Conservation (phyloP, 805 yeast genomes). For the Starmerella riodocensis region DNA sequence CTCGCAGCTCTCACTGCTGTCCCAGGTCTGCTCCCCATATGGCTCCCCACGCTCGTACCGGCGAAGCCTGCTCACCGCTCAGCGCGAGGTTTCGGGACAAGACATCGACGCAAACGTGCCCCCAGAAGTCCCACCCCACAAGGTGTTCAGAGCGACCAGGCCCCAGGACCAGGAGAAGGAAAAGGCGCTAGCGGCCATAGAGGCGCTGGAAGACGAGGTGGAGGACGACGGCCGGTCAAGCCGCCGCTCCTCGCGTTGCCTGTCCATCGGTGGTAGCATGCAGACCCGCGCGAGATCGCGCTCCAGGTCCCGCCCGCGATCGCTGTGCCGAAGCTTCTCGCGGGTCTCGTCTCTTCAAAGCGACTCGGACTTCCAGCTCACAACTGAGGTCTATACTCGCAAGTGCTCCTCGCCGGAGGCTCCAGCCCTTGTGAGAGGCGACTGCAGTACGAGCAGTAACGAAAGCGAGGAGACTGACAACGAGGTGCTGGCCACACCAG, state of each 20-base stretch:
- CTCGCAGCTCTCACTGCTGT: slow-evolving; percentile 12
- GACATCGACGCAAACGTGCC: slow-evolving; percentile 17
- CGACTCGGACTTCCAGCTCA: neutral
- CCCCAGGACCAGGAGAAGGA: slow-evolving; percentile 4
- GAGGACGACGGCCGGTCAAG: slow-evolving; percentile 2
- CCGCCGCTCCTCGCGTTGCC: neutral
- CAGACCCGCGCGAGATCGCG: neutral
- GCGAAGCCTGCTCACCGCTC: neutral
- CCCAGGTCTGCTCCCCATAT: slow-evolving; percentile 3
- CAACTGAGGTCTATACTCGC: slow-evolving; percentile 18
- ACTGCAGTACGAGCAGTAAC: neutral
- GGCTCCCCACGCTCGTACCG: slow-evolving; percentile 5
- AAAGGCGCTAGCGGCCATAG: slow-evolving; percentile 13
- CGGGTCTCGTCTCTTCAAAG: neutral
- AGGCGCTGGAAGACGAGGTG: slow-evolving; percentile 9
- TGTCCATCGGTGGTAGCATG: neutral
- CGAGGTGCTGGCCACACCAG: slow-evolving; percentile 8
- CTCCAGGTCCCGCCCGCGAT: slow-evolving; percentile 1
- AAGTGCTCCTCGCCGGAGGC: slow-evolving; percentile 13
- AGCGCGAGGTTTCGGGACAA: neutral
- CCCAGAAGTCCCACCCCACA: slow-evolving; percentile 19
- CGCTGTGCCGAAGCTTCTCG: neutral
- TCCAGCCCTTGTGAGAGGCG: neutral
- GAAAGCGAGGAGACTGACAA: neutral
- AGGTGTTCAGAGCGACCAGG: neutral